Evolutionary conservation across 2,329 filamentous ascomycete species (phyloP), one percentile per base, ranked within the genome.

Genomic region (Pezicula carpinea): DNA sequence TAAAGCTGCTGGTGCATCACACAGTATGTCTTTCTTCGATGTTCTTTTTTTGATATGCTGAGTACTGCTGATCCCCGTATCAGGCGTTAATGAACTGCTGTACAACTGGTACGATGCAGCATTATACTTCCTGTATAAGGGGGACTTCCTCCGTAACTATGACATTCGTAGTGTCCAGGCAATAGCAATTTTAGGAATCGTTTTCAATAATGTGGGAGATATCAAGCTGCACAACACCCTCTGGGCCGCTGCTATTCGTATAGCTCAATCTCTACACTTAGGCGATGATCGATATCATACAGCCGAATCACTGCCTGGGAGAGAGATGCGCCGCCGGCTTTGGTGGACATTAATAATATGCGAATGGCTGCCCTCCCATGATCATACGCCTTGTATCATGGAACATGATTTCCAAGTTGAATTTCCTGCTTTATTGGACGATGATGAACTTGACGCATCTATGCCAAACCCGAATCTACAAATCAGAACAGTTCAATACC

Each of bases 141-240:
- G 49, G n/a, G 43, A 53, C 5, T 52, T 53, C 21, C 51, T 55
- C 39, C 29, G 49, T 21, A 39, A 15, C 13, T 23, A 29, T 6
- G 31, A 52, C n/a, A 38, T 53, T n/a, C 43, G 44, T 19, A 46
- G 34, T 19, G 43, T 55, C 5, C 53, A 53, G 39, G 38, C 53
- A 4, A 44, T 55, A 19, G 53, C 53, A 13, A 47, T 53, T 6
- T 44, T 55, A 8, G 49, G 51, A 31, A 55, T 53, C 21, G 51
- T 46, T 39, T 55, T 55, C 21, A 40, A 47, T 33, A 53, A 46
- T 19, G 51, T 52, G 19, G 53, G 53, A 3, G 53, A 52, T 29
- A 23, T 49, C 13, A 39, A 47, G 5, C 22, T 55, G 3, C 29
- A 45, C 10, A 21, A 33, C 8, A 48, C 50, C 26, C 23, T 54